Percentiles rank a stretch among this genome's conserved stretches.
phyloP scores from a whole-genome alignment of 2,329 filamentous ascomycete genomes.

The Neofusicoccum sp. region DNA sequence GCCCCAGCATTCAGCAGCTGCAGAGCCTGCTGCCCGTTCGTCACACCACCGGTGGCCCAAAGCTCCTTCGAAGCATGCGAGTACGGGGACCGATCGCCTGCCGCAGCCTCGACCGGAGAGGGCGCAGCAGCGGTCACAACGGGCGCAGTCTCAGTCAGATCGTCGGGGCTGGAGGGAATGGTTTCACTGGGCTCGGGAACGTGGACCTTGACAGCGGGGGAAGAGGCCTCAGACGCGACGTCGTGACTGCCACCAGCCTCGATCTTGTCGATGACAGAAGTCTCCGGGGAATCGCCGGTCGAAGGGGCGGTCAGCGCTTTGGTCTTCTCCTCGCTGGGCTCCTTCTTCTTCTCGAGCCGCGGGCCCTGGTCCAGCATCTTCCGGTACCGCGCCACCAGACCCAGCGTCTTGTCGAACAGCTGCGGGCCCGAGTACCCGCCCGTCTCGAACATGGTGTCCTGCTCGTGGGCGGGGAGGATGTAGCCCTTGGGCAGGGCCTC shows the following conservation, averaged over 20 bases:
- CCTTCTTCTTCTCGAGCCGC: constrained; percentile 20
- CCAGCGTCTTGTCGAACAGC: constrained; percentile 77
- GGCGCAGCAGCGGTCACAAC: constrained; percentile 26
- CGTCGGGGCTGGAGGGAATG: constrained; percentile 23
- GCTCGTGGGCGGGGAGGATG: constrained; percentile 64
- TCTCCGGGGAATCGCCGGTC: background rate
- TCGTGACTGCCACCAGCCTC: background rate
- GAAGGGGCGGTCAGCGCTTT: background rate
- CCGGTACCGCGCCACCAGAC: constrained; percentile 77
- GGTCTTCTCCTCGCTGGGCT: background rate
- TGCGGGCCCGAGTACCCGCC: constrained; percentile 90
- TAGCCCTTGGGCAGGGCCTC: constrained; percentile 68
- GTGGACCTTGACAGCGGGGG: constrained; percentile 10
- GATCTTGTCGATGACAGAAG: background rate
- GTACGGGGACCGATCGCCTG: constrained; percentile 26
- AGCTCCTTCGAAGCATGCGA: constrained; percentile 66
- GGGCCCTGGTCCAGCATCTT: constrained; percentile 47
- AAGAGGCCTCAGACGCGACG: background rate
- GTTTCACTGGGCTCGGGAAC: constrained; percentile 9
- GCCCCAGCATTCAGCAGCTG: constrained; percentile 84
- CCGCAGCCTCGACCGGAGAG: constrained; percentile 23
- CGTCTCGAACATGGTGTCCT: constrained; percentile 66
- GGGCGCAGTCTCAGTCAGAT: constrained; percentile 31
- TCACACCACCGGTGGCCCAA: constrained; percentile 92
- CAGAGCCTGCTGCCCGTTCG: constrained; percentile 78